phyloP scores from a whole-genome alignment of 2,329 filamentous ascomycete species.

The Fusarium fracticaudum region DNA sequence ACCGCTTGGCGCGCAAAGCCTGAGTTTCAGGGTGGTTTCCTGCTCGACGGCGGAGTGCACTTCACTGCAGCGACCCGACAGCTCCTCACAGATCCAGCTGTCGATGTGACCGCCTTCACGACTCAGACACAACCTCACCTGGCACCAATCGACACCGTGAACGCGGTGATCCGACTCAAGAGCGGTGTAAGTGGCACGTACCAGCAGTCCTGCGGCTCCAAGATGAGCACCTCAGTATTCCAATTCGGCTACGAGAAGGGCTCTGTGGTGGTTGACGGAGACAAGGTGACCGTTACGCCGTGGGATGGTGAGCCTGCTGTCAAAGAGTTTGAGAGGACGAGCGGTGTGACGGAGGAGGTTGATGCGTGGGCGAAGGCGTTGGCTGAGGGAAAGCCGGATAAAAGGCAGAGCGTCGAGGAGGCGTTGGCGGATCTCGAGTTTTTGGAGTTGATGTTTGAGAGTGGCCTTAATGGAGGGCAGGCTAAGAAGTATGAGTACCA shows the following conservation, averaged over 20 bases:
- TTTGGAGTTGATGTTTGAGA: conserved; percentile 61
- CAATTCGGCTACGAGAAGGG: conserved; percentile 67
- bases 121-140: conserved; percentile 64
- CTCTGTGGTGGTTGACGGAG: conserved; percentile 59
- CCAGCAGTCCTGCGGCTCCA: conserved; percentile 66
- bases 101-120: conserved; percentile 64
- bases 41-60: conserved; percentile 81
- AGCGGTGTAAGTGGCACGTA: conserved; percentile 67
- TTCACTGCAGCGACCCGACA: conserved; percentile 70
- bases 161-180: conserved; percentile 64
- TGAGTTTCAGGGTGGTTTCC: conserved; percentile 77
- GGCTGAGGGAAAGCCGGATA: conserved; percentile 56
- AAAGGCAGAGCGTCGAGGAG: conserved; percentile 64
- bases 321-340: conserved; percentile 60
- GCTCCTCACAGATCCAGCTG: conserved; percentile 60
- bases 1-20: conserved; percentile 74
- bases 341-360: conserved; percentile 68
- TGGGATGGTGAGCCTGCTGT: conserved; percentile 46
- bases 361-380: conserved; percentile 68
- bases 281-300: conserved; percentile 53
- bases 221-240: conserved; percentile 62
- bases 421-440: conserved; percentile 70
- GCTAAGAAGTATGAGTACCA: conserved; percentile 54
- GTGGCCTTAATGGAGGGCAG: conserved; percentile 56
- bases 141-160: conserved; percentile 73